Conservation (phyloP, 2,329 filamentous ascomycete species). For the Bipolaris oryzae region DNA sequence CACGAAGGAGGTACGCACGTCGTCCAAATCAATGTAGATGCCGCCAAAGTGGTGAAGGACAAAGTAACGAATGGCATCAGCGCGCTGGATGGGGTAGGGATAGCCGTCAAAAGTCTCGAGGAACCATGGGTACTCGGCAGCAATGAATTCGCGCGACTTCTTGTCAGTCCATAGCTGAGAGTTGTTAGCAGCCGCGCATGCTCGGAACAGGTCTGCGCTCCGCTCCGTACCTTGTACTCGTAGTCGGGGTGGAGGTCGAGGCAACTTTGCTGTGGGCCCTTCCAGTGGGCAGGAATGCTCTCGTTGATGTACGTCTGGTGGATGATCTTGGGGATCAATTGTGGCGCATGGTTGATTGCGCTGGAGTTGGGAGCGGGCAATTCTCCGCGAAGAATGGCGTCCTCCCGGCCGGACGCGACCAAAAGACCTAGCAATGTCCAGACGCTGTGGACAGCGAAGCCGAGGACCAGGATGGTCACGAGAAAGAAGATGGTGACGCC, state of each 20-base stretch:
- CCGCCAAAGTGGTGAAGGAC: constrained; percentile 77
- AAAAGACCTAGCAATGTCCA: constrained; percentile 74
- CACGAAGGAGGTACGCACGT: constrained; percentile 51
- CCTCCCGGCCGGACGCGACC: constrained; percentile 68
- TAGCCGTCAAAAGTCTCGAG: constrained; percentile 76
- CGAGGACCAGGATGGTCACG: constrained; percentile 67
- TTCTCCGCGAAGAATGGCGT: constrained; percentile 70
- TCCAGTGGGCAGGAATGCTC: constrained; percentile 70
- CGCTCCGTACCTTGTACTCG: constrained; percentile 67
- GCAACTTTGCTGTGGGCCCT: constrained; percentile 68
- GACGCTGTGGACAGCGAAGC: constrained; percentile 69
- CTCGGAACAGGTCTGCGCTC: constrained; percentile 24
- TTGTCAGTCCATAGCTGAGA: constrained; percentile 76
- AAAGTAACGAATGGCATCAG: constrained; percentile 81
- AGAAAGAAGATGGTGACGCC: constrained; percentile 68
- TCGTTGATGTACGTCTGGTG: constrained; percentile 78
- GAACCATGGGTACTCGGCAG: constrained; percentile 72
- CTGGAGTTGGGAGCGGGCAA: constrained; percentile 69
- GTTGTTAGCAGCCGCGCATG: constrained; percentile 16
- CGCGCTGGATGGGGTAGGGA: constrained; percentile 75
- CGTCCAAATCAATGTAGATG: constrained; percentile 81
- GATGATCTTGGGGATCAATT: constrained; percentile 76
- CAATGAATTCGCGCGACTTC: constrained; percentile 72
- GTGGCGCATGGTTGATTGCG: constrained; percentile 61
- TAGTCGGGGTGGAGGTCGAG: constrained; percentile 71